Percentiles rank a stretch among this genome's conserved stretches.
Conservation (phyloP, 1,284 basidiomycete species). For the Ganoderma leucocontextum region DNA sequence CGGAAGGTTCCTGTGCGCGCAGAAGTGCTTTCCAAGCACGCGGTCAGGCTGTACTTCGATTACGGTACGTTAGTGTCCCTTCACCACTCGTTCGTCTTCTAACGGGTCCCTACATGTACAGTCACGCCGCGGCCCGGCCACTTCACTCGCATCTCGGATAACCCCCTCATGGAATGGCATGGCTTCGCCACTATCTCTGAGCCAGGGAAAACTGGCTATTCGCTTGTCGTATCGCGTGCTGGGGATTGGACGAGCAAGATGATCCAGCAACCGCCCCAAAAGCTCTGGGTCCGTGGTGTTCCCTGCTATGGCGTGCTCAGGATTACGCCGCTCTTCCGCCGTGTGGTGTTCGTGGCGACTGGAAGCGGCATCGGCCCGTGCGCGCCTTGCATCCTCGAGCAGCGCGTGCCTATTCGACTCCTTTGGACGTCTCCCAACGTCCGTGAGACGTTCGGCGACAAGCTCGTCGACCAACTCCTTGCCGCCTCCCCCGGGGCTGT, state of each 20-base stretch:
- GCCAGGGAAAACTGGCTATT: conserved; percentile 61
- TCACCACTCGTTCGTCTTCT: neutral
- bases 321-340: conserved; percentile 63
- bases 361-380: conserved; percentile 71
- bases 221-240: conserved; percentile 63
- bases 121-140: conserved; percentile 60
- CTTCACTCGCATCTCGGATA: conserved; percentile 61
- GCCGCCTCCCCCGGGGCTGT: conserved; percentile 60
- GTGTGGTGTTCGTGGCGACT: conserved; percentile 66
- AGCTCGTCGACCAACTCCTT: conserved; percentile 63
- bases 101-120: conserved; percentile 18
- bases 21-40: conserved; percentile 64
- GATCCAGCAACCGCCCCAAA: conserved; percentile 59
- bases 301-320: conserved; percentile 68
- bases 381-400: conserved; percentile 60
- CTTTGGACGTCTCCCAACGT: conserved; percentile 70
- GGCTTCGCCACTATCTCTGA: conserved; percentile 64
- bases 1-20: conserved; percentile 61
- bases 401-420: conserved; percentile 59
- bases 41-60: conserved; percentile 64
- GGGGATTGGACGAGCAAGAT: conserved; percentile 68
- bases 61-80: conserved; percentile 48
- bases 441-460: conserved; percentile 65
- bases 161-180: conserved; percentile 67
- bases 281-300: conserved; percentile 65